Evolutionary conservation across 2,329 filamentous ascomycete genomes (phyloP).

Genomic region (Fusarium graminum): DNA sequence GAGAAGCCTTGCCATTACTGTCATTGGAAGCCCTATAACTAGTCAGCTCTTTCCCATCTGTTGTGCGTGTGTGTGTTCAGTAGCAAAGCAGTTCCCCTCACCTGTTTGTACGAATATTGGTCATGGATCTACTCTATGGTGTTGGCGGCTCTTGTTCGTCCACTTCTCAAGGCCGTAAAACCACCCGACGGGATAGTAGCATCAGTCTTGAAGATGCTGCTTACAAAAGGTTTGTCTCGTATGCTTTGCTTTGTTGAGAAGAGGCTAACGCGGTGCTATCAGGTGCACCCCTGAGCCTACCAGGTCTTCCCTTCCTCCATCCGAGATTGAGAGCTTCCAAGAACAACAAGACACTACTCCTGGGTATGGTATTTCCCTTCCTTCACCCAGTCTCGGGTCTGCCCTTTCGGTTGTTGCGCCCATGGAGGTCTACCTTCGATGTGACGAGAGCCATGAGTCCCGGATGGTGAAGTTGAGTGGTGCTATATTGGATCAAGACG

Average conservation of each 20-base stretch:
- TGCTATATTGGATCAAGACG: background rate
- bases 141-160: slow-evolving; percentile 38
- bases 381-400: slow-evolving; percentile 18
- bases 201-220: slow-evolving; percentile 41
- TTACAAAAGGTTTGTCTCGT: slow-evolving; percentile 15
- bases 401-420: slow-evolving; percentile 9
- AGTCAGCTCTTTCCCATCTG: slow-evolving; percentile 19
- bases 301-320: slow-evolving; percentile 6
- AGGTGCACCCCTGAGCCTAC: slow-evolving; percentile 13
- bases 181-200: slow-evolving; percentile 37
- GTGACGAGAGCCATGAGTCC: slow-evolving; percentile 30
- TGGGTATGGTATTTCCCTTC: slow-evolving; percentile 18
- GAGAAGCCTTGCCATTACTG: slow-evolving; percentile 10
- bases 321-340: slow-evolving; percentile 1
- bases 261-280: slow-evolving; percentile 7
- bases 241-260: background rate
- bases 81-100: background rate
- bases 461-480: slow-evolving; percentile 17
- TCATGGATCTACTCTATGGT: slow-evolving; percentile 39
- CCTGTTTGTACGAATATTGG: background rate
- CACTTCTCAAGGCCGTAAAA: slow-evolving; percentile 1
- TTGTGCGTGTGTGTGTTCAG: slow-evolving; percentile 1
- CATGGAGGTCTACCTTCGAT: slow-evolving; percentile 36
- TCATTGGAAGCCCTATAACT: slow-evolving; percentile 24
- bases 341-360: background rate